phyloP scores from a whole-genome alignment of 768 basidiomycete genomes.

The Sistotremastrum suecicum region DNA sequence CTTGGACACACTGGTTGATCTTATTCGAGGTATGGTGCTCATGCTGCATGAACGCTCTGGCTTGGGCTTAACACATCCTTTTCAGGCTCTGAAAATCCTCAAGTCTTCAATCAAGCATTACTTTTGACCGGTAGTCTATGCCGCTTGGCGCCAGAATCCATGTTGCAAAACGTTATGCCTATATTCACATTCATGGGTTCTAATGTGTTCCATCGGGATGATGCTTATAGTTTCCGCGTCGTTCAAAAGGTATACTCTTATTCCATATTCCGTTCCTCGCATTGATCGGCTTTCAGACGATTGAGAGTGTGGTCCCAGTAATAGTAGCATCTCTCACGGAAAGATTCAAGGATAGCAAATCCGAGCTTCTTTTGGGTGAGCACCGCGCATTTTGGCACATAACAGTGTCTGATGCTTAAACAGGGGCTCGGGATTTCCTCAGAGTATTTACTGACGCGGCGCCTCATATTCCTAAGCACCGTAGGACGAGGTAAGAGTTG shows the following conservation, averaged over 20 bases:
- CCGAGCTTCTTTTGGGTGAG: background rate
- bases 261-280: background rate
- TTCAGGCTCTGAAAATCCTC: conserved; percentile 77
- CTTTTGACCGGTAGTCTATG: conserved; percentile 78
- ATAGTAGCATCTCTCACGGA: conserved; percentile 70
- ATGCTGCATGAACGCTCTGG: background rate
- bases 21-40: conserved; percentile 52
- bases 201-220: conserved; percentile 94
- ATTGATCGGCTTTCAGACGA: conserved; percentile 39
- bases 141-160: conserved; percentile 75
- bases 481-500: conserved; percentile 61
- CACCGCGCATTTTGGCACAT: background rate
- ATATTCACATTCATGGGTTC: conserved; percentile 99
- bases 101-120: conserved; percentile 87
- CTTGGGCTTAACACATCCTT: background rate
- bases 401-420: background rate
- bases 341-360: conserved; percentile 28
- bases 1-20: conserved; percentile 74
- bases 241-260: conserved; percentile 63
- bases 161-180: conserved; percentile 92
- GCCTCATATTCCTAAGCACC: conserved; percentile 83
- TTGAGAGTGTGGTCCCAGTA: conserved; percentile 87
- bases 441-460: conserved; percentile 90
- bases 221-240: conserved; percentile 88
- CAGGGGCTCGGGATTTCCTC: conserved; percentile 61